Percentiles rank a stretch among this genome's conserved stretches.
These are phyloP conservation scores for Globisporangium middletonii DNA, from an alignment of 352 stramenopile species.

Conservation along the genomic window DNA sequence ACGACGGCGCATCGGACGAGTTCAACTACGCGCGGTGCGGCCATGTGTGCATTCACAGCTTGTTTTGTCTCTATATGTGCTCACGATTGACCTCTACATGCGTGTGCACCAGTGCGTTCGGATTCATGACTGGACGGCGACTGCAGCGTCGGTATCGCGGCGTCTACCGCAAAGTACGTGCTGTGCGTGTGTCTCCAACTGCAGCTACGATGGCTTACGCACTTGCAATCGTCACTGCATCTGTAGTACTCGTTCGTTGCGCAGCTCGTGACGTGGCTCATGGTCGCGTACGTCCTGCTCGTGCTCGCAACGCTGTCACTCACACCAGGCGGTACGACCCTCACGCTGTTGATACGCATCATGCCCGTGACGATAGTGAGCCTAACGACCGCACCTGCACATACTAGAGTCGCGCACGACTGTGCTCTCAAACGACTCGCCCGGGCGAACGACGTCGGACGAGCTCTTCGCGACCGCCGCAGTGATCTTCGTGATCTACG, in stretches of 20 bases:
- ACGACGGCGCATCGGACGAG: neutral
- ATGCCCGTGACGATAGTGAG: neutral
- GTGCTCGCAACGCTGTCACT: slow-evolving; percentile 20
- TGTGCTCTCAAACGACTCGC: slow-evolving; percentile 4
- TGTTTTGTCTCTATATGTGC: neutral
- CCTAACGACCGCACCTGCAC: neutral
- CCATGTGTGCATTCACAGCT: too few species aligned
- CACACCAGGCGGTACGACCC: slow-evolving; percentile 5
- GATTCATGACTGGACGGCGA: slow-evolving; percentile 29
- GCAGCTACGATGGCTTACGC: neutral
- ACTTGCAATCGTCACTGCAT: neutral
- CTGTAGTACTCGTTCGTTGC: slow-evolving; percentile 22
- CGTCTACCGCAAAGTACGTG: slow-evolving; percentile 29
- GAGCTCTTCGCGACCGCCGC: slow-evolving; percentile 47
- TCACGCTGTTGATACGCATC: neutral
- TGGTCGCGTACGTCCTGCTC: slow-evolving; percentile 32
- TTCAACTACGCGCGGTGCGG: slow-evolving; percentile 11
- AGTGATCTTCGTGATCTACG: slow-evolving; percentile 43
- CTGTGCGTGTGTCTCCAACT: neutral
- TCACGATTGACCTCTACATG: neutral
- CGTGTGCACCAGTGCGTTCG: slow-evolving; percentile 21
- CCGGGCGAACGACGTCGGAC: slow-evolving; percentile 23
- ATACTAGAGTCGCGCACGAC: neutral
- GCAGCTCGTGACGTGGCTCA: slow-evolving; percentile 28
- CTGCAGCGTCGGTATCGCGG: slow-evolving; percentile 31